phyloP scores from a whole-genome alignment of 2,329 filamentous ascomycete species.

The Fusarium denticulatum region DNA sequence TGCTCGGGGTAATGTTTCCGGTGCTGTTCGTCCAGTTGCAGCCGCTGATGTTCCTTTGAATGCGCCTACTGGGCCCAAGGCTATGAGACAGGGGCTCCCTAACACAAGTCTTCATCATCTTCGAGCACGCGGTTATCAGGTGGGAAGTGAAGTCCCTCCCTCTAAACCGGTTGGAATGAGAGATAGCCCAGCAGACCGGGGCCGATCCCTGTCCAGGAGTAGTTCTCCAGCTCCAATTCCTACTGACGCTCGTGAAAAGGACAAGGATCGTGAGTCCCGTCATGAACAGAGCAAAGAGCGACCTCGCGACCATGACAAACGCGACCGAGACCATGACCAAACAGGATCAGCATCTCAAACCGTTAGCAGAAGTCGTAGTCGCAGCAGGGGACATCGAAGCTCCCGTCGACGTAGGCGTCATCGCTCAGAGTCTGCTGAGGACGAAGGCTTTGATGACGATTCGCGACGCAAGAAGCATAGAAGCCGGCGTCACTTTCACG shows the following conservation, averaged over 20 bases:
- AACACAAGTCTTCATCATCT: slow-evolving; percentile 80
- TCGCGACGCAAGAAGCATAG: slow-evolving; percentile 63
- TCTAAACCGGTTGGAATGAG: slow-evolving; percentile 27
- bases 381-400: slow-evolving; percentile 57
- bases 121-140: slow-evolving; percentile 62
- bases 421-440: slow-evolving; percentile 63
- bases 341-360: slow-evolving; percentile 47
- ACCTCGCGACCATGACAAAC: slow-evolving; percentile 39
- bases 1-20: slow-evolving; percentile 36
- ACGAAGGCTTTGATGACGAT: slow-evolving; percentile 57
- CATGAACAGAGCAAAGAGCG: slow-evolving; percentile 51
- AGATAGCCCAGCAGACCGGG: slow-evolving; percentile 34
- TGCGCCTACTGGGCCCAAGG: slow-evolving; percentile 92
- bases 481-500: slow-evolving; percentile 54
- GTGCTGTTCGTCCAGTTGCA: slow-evolving; percentile 47
- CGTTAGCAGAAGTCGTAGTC: slow-evolving; percentile 49
- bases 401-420: slow-evolving; percentile 63
- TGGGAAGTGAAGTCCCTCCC: slow-evolving; percentile 53
- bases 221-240: slow-evolving; percentile 51
- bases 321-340: slow-evolving; percentile 41
- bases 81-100: slow-evolving; percentile 88
- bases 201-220: slow-evolving; percentile 59
- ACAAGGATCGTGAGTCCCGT: slow-evolving; percentile 47
- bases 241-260: slow-evolving; percentile 46
- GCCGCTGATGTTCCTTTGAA: slow-evolving; percentile 63